These are phyloP conservation scores for Luvunga scandens DNA, from an alignment of 345 rosid species.

Conservation along the genomic window DNA sequence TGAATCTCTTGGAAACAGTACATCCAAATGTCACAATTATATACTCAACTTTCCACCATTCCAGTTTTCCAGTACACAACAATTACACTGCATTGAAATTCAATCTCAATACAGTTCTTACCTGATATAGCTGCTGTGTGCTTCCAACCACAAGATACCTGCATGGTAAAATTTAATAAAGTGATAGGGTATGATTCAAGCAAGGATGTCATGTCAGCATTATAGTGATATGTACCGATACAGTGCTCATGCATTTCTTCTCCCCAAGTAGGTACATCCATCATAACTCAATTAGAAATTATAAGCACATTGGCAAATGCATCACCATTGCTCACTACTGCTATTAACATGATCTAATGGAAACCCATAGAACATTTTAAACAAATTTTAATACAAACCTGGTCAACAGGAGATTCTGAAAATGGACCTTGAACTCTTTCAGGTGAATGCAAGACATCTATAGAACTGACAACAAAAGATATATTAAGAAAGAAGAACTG, in stretches of 20 bases:
- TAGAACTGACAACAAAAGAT: slow-evolving; percentile 49
- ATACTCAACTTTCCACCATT: not conserved
- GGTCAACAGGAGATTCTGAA: slow-evolving; percentile 48
- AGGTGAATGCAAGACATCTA: slow-evolving; percentile 52
- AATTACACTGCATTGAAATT: not conserved
- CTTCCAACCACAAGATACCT: slow-evolving; percentile 99
- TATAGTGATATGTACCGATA: not conserved
- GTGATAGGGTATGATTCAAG: not conserved
- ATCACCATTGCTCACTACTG: not conserved
- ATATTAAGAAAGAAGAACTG: slow-evolving; percentile 34
- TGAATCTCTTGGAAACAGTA: not conserved
- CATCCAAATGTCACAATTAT: not conserved
- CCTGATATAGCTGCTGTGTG: slow-evolving; percentile 95
- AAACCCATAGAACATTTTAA: not conserved
- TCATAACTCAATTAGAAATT: not conserved
- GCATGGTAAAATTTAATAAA: slow-evolving; percentile 14
- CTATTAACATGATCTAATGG: not conserved
- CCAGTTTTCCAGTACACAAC: not conserved
- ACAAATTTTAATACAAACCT: slow-evolving; percentile 38
- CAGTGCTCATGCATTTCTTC: not conserved
- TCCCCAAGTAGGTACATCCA: not conserved
- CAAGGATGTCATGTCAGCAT: not conserved
- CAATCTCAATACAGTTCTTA: slow-evolving; percentile 25
- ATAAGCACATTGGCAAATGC: not conserved
- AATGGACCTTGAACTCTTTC: slow-evolving; percentile 81